Percentiles rank a stretch among this genome's conserved stretches.
phyloP scores from a whole-genome alignment of 108 stramenopile species.

The Cyclostephanos invisitatus region DNA sequence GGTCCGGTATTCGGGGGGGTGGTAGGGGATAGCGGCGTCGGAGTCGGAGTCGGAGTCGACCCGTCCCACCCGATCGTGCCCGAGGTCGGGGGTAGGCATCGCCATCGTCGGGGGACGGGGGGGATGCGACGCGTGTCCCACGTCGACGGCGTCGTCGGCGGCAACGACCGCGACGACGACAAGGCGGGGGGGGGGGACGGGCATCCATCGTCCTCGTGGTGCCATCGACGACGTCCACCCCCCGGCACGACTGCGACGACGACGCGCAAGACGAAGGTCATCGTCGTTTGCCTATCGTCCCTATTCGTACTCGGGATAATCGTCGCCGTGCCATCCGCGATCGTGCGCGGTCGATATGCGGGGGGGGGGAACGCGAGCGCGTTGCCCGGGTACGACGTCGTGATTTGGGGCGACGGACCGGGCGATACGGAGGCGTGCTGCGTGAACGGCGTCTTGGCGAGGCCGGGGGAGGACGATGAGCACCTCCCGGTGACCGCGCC shows the following conservation, averaged over 20 bases:
- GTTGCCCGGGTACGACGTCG: neutral
- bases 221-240: neutral
- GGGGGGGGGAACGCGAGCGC: neutral
- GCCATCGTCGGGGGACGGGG: too few species aligned
- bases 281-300: neutral
- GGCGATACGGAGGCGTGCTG: neutral
- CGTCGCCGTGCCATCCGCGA: neutral
- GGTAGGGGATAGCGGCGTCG: too few species aligned
- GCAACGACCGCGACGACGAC: neutral
- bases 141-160: too few species aligned
- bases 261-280: too few species aligned
- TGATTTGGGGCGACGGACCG: neutral
- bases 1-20: too few species aligned
- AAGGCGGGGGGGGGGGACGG: neutral
- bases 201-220: too few species aligned
- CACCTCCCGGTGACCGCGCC: too few species aligned
- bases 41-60: too few species aligned
- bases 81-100: too few species aligned
- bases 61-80: too few species aligned
- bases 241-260: neutral
- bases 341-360: neutral
- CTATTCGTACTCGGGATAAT: neutral
- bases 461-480: neutral
- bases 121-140: too few species aligned
- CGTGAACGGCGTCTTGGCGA: neutral